Evolutionary conservation across 495 filamentous ascomycete species (phyloP).

Genomic region (Saxispiralis lemnorum): DNA sequence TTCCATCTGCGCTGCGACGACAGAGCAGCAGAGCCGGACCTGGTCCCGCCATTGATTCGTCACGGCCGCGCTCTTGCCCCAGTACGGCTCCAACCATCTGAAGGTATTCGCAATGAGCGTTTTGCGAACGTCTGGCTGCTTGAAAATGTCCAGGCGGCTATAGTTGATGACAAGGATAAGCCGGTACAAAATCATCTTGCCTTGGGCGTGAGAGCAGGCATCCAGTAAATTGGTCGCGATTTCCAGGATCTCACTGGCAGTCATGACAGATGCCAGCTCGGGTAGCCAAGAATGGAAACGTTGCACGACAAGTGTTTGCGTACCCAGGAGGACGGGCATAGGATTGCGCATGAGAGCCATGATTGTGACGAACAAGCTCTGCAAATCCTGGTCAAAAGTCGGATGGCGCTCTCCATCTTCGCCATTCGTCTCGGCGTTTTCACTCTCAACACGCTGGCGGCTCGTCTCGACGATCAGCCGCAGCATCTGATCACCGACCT

Average conservation of each 20-base stretch:
- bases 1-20: constrained; percentile 65
- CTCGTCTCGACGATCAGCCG: constrained; percentile 88
- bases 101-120: constrained; percentile 66
- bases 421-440: constrained; percentile 19
- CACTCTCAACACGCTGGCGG: constrained; percentile 72
- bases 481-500: constrained; percentile 80
- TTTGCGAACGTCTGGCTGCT: constrained; percentile 51
- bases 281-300: constrained; percentile 95
- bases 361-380: constrained; percentile 73
- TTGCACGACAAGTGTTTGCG: constrained; percentile 86
- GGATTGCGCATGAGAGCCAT: constrained; percentile 75
- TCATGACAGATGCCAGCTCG: constrained; percentile 59
- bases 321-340: constrained; percentile 72
- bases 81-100: constrained; percentile 83
- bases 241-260: constrained; percentile 68
- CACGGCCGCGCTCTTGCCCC: constrained; percentile 57
- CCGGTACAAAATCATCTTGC: constrained; percentile 88
- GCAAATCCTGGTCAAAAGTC: constrained; percentile 36
- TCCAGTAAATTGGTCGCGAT: constrained; percentile 88
- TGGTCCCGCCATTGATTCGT: constrained; percentile 83
- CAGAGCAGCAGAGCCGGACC: constrained; percentile 77
- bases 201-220: constrained; percentile 70
- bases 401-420: constrained; percentile 7
- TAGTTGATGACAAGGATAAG: constrained; percentile 83
- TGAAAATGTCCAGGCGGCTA: constrained; percentile 61